Evolutionary conservation across 352 stramenopile genomes (phyloP).

Genomic region (Bremia lactucae): DNA sequence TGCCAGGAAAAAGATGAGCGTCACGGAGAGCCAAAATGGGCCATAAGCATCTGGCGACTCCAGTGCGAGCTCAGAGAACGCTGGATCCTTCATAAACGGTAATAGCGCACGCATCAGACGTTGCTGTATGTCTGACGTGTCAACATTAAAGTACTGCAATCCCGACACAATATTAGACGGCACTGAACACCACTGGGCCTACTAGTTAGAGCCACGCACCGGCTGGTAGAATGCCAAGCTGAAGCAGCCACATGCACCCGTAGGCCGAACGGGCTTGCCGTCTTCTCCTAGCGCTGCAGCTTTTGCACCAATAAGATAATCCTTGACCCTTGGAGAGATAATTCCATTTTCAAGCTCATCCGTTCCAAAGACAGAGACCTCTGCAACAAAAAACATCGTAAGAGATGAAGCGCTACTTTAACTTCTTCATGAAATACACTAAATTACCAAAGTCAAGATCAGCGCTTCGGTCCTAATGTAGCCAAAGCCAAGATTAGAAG

Average conservation of each 20-base stretch:
- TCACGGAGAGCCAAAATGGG: constrained; percentile 76
- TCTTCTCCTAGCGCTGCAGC: constrained; percentile 26
- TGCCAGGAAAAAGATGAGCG: constrained; percentile 78
- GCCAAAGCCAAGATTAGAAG: constrained; percentile 3
- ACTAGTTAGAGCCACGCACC: constrained; percentile 24
- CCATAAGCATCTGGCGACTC: constrained; percentile 66
- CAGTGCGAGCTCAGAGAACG: constrained; percentile 62
- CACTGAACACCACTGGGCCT: too few species aligned
- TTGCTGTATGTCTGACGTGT: constrained; percentile 71
- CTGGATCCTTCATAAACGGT: constrained; percentile 78
- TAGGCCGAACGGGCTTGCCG: constrained; percentile 18
- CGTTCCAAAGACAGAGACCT: constrained; percentile 63
- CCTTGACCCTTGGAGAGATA: constrained; percentile 60
- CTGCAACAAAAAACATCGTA: constrained; percentile 24
- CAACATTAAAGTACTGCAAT: constrained; percentile 76
- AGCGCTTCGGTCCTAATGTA: constrained; percentile 42
- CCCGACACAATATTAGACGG: neutral
- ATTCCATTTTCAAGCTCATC: constrained; percentile 68
- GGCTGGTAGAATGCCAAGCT: constrained; percentile 76
- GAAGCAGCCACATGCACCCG: constrained; percentile 71
- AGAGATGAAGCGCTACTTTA: constrained; percentile 1
- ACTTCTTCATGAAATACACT: neutral
- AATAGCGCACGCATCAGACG: constrained; percentile 60
- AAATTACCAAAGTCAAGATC: constrained; percentile 63
- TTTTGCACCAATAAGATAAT: constrained; percentile 51